Evolutionary conservation across 192 early-diverging fungal species (phyloP), one percentile per base, ranked within the genome.

Genomic region (Entophlyctis luteolus): DNA sequence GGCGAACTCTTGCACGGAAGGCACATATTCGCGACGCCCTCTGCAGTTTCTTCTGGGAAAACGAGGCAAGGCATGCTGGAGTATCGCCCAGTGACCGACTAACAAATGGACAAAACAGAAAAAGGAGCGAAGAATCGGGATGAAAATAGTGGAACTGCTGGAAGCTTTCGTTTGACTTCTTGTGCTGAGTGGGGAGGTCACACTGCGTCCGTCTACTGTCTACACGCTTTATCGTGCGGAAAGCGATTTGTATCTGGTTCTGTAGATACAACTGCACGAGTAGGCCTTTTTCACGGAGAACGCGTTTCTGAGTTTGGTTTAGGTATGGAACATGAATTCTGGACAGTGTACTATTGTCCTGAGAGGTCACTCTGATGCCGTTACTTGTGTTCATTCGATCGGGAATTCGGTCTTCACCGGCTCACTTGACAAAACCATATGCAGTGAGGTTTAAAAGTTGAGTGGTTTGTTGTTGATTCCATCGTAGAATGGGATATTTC

Each of bases 221-320:
- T 96, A 23, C 88, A 88, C 1, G 67, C 88, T 4, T 87, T 89
- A 70, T 73, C 73, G 36, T 88, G 90, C 56, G 81, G 80, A 66
- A 81, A 82, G 53, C 88, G 80, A 54, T 70, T 94, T 54, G 89
- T 53, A 14, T 68, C 79, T 27, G 75, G 73, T 0, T 59, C 66
- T 1, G 53, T 75, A 53, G 74, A 78, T 59, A 52, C 49, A 23
- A 39, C 50, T 23, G 59, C 78, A 34, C 79, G 75, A 56, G 77
- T 80, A 55, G 42, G 20, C 4, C 48, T 22, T 0, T 42, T 46
- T 67, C 4, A n/a, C 12, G 45, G n/a, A 32, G 18, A 10, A n/a
- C 20, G 4, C 3, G 42, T 28, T 10, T 42, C 32, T 6, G 18
- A 38, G 32, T 67, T 23, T 18, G n/a, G 25, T 23, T 20, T 23